Percentiles rank a stretch among this genome's conserved stretches.
Conservation (phyloP, 768 basidiomycete species). For the Lactifluus subvellereus region DNA sequence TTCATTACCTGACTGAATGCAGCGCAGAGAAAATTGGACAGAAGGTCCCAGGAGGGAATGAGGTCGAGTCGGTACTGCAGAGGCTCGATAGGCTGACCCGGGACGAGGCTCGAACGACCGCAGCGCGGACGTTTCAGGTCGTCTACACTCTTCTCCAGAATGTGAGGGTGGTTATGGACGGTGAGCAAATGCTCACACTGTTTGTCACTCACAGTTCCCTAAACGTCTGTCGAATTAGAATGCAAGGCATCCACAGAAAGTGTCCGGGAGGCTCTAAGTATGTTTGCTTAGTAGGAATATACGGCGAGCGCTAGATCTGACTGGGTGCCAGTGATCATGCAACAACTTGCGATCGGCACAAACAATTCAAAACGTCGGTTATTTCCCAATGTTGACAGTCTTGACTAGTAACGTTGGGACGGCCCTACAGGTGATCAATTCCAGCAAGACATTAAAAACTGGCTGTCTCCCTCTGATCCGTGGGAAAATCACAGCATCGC, state of each 20-base stretch:
- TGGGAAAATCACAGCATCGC: conserved; percentile 1
- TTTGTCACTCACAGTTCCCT: not conserved
- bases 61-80: not conserved
- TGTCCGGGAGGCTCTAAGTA: too few species aligned
- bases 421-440: not conserved
- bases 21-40: not conserved
- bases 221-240: not conserved
- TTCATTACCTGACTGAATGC: not conserved
- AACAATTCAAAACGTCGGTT: not conserved
- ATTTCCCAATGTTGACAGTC: not conserved
- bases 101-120: not conserved
- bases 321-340: too few species aligned
- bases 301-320: too few species aligned
- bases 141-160: not conserved
- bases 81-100: not conserved
- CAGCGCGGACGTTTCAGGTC: not conserved
- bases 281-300: too few species aligned
- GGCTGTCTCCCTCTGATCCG: not conserved
- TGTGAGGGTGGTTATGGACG: not conserved
- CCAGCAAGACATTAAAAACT: not conserved
- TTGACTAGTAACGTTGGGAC: not conserved
- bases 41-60: not conserved
- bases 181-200: not conserved
- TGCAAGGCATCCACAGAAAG: not conserved
- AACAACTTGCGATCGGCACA: too few species aligned